phyloP scores from a whole-genome alignment of 1,284 basidiomycete genomes.

The Moniliophthora roreri region DNA sequence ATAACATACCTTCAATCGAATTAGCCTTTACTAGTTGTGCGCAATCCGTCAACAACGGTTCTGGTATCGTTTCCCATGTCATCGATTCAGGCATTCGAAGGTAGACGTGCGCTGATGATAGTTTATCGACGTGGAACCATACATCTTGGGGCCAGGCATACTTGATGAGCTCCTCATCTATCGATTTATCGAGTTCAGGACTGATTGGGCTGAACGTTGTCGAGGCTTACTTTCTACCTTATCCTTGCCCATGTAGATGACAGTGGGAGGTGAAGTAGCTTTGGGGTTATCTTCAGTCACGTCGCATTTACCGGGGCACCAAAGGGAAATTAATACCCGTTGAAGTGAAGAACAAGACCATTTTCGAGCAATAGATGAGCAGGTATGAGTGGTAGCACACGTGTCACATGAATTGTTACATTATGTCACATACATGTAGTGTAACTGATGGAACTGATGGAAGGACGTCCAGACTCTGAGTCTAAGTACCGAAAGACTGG shows the following conservation, averaged over 20 bases:
- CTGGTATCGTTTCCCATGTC: conserved; percentile 87
- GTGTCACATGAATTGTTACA: no score
- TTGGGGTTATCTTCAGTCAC: neutral
- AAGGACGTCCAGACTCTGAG: no score
- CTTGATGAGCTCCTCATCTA: conserved; percentile 93
- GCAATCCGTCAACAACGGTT: conserved; percentile 79
- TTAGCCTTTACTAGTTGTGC: conserved; percentile 98
- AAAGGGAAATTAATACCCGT: conserved; percentile 36
- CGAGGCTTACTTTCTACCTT: conserved; percentile 86
- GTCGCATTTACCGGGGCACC: neutral
- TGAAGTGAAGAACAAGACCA: conserved; percentile 76
- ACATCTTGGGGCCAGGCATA: conserved; percentile 85
- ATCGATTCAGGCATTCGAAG: conserved; percentile 81
- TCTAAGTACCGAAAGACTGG: no score
- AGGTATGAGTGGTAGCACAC: no score
- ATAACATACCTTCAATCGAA: conserved; percentile 85
- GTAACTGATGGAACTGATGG: no score
- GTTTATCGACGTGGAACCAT: conserved; percentile 88
- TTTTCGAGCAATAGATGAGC: conserved; percentile 21
- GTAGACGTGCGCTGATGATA: conserved; percentile 95
- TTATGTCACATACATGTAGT: no score
- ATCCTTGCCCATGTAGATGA: conserved; percentile 94
- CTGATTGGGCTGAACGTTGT: conserved; percentile 5
- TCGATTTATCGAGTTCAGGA: neutral
- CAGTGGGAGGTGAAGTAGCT: conserved; percentile 66